These are phyloP conservation scores for Pisolithus tinctorius DNA, from an alignment of 768 basidiomycete species.

Conservation along the genomic window DNA sequence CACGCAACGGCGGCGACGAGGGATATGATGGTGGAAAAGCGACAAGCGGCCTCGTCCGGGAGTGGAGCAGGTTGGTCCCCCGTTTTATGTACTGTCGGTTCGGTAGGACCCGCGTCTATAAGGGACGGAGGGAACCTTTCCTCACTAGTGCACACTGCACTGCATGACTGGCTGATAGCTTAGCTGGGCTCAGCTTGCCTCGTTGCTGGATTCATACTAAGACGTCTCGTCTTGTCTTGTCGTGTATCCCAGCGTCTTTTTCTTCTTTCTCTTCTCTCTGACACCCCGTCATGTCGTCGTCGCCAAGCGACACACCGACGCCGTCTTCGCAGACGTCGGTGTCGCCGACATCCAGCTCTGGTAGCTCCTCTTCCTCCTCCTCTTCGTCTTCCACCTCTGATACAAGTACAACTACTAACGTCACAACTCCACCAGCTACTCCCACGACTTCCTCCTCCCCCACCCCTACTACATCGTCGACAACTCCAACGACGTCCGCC, in stretches of 20 bases:
- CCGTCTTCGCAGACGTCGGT: background rate
- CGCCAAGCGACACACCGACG: background rate
- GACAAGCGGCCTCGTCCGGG: background rate
- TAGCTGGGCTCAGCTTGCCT: too few species aligned
- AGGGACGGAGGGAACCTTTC: background rate
- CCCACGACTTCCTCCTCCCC: background rate
- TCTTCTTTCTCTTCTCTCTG: background rate
- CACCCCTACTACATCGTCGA: slow-evolving; percentile 2
- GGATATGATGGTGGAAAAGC: background rate
- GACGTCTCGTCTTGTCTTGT: background rate
- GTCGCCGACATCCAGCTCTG: slow-evolving; percentile 6
- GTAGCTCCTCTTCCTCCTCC: slow-evolving; percentile 17
- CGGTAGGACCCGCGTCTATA: background rate
- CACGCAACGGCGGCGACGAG: too few species aligned
- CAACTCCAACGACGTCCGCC: slow-evolving; percentile 3
- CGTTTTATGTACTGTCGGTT: background rate
- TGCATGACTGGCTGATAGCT: too few species aligned
- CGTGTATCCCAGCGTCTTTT: background rate
- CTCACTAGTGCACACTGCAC: too few species aligned
- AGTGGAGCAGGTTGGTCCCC: background rate
- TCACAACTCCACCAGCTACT: background rate
- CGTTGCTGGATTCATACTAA: too few species aligned
- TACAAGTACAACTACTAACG: slow-evolving; percentile 5
- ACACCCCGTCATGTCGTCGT: background rate
- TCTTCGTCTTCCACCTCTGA: background rate